A percentile compares a stretch with the other conserved stretches of the same genome.
Conservation (phyloP, 306 rosid species). For the Vigna hirtella region DNA sequence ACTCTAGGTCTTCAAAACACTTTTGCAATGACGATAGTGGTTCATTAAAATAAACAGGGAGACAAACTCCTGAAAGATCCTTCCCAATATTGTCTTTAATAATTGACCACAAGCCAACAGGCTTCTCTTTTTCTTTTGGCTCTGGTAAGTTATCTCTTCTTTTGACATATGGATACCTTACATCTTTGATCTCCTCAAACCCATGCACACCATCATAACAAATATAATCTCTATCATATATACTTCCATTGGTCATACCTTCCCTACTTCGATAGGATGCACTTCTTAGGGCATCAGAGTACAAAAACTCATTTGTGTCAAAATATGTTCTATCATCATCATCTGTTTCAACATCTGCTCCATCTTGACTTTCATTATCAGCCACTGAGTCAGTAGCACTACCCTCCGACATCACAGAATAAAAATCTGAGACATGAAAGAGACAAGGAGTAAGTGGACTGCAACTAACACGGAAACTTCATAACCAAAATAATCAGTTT, state of each 20-base stretch:
- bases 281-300: conserved; percentile 87
- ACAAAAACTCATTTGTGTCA: conserved; percentile 74
- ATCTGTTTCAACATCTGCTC: conserved; percentile 89
- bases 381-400: conserved; percentile 86
- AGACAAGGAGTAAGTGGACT: conserved; percentile 43
- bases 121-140: conserved; percentile 94
- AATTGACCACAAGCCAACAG: conserved; percentile 94
- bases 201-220: conserved; percentile 66
- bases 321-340: conserved; percentile 88
- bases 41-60: conserved; percentile 98
- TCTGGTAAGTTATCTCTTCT: conserved; percentile 94
- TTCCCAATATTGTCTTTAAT: conserved; percentile 98
- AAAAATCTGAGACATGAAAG: conserved; percentile 74
- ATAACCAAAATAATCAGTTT: conserved; percentile 26
- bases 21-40: conserved; percentile 97
- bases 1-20: conserved; percentile 98
- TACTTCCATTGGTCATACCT: conserved; percentile 63
- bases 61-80: conserved; percentile 99
- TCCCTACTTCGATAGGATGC: conserved; percentile 93
- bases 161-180: conserved; percentile 78
- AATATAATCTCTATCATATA: conserved; percentile 67
- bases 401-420: conserved; percentile 96
- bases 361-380: conserved; percentile 97
- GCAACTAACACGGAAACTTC: not conserved
- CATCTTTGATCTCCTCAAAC: conserved; percentile 63